Evolutionary conservation across 768 basidiomycete species (phyloP), one percentile per base, ranked within the genome.

Genomic region (Leccinellum albellum): DNA sequence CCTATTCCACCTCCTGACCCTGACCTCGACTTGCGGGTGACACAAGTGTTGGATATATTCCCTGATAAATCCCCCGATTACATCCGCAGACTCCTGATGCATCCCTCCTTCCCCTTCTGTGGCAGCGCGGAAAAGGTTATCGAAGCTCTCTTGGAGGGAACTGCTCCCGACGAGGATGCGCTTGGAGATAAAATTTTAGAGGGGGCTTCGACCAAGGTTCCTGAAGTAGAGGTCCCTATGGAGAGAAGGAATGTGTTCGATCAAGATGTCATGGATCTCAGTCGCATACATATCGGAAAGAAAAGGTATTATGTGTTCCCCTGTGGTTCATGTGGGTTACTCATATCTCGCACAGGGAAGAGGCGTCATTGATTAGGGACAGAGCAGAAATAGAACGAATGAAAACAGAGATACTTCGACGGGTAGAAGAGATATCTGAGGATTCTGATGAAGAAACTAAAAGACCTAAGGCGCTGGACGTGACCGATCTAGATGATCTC

Each of bases 331-430:
- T 53, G 37, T 55, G 20, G 29, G 33, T 24, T 55, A 21, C 52
- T 61, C n/a, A 60, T 45, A 26, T 47, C 28, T 50, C 26, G 51
- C 35, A 44, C 50, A 84, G 84, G 23, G 77, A 79, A 32, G 79
- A 74, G 14, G 61, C 65, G n/a, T 65, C 67, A 17, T 64, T 82
- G 14, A 67, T 85, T 8, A 77, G 78, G 14, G 89, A 94, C 63
- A 79, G 78, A 6, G 70, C 76, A 1, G 81, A 82, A 65, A 77
- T 83, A n/a, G 85, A 86, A 42, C 74, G 86, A 61, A 88, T 94
- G 82, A 94, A 95, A 65, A 83, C 83, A 1, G 87, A 89, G 53
- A 94, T 94, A 62, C 76, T 94, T 14, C 82, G 90, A 26, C 80
- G 88, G 4, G 87, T 83, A 0, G 88, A 94, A 64, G 82, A 77